phyloP scores from a whole-genome alignment of 1,284 basidiomycete genomes.

The Cryptococcus sp. region DNA sequence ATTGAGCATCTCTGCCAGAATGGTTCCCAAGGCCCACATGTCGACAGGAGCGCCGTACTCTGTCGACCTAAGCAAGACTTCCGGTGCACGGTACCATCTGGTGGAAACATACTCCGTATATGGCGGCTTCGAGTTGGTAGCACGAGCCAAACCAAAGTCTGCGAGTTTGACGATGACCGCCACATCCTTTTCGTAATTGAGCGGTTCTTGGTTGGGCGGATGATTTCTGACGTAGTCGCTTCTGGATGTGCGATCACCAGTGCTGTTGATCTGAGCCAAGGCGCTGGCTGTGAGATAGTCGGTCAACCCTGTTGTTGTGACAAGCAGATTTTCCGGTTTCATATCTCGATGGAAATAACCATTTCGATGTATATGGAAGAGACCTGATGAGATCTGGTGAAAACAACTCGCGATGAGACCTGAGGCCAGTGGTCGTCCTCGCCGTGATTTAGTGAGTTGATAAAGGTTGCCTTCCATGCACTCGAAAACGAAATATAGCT shows the following conservation, averaged over 20 bases:
- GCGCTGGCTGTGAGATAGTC: constrained; percentile 73
- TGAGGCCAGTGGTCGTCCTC: constrained; percentile 88
- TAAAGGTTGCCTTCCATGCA: constrained; percentile 99
- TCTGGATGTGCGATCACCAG: constrained; percentile 9
- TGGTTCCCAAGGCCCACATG: constrained; percentile 99
- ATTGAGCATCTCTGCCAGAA: constrained; percentile 94
- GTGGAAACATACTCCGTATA: constrained; percentile 99
- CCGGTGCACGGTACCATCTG: constrained; percentile 98
- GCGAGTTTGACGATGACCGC: constrained; percentile 97
- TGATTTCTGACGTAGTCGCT: constrained; percentile 6
- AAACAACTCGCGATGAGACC: constrained; percentile 95
- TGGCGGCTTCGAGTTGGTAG: constrained; percentile 83
- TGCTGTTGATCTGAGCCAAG: constrained; percentile 40
- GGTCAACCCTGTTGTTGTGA: constrained; percentile 96
- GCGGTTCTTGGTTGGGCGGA: constrained; percentile 15
- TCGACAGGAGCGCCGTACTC: constrained; percentile 97
- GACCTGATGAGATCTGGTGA: constrained; percentile 83
- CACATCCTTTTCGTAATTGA: constrained; percentile 79
- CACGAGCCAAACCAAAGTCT: constrained; percentile 95
- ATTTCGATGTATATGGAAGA: constrained; percentile 86
- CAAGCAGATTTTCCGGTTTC: constrained; percentile 99
- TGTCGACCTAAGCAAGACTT: constrained; percentile 86
- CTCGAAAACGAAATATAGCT: constrained; percentile 99
- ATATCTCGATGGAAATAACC: constrained; percentile 99
- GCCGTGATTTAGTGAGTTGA: constrained; percentile 96